Conservation (phyloP, 2,329 filamentous ascomycete genomes). For the Cladosporium oxysporum region DNA sequence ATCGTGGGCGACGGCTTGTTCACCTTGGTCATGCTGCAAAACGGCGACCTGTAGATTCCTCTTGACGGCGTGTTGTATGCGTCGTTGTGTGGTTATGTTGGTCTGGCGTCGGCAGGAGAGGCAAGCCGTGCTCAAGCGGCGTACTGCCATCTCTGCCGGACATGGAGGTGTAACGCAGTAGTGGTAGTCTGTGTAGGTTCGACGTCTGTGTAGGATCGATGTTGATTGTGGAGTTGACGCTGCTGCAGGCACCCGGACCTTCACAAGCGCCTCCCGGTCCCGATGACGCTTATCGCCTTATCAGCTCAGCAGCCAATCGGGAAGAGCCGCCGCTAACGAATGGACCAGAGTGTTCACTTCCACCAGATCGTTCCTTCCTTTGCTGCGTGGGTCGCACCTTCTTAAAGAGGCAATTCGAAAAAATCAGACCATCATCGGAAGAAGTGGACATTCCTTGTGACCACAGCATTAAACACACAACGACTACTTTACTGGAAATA, state of each 20-base stretch:
- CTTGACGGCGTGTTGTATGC: slow-evolving; percentile 18
- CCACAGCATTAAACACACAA: not conserved
- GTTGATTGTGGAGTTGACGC: not conserved
- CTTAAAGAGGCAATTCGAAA: not conserved
- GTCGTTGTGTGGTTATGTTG: slow-evolving; percentile 24
- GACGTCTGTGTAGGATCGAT: not conserved
- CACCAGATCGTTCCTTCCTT: not conserved
- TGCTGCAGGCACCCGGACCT: not conserved
- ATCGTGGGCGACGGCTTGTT: not conserved
- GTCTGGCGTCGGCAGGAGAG: slow-evolving; percentile 27
- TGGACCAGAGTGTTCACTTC: not conserved
- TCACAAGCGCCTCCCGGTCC: not conserved
- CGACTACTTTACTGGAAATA: not conserved
- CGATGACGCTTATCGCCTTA: not conserved
- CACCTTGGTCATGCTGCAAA: not conserved
- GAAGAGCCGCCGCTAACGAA: not conserved
- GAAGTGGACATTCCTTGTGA: not conserved
- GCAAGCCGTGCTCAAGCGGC: slow-evolving; percentile 27
- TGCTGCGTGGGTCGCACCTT: not conserved
- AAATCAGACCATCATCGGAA: not conserved
- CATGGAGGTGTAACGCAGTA: not conserved
- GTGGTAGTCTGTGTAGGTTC: not conserved
- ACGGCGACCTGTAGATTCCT: not conserved
- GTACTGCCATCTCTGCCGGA: slow-evolving; percentile 24
- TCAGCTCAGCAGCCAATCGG: not conserved